Percentiles rank a stretch among this genome's conserved stretches.
These are phyloP conservation scores for Posidonia oceanica DNA, from an alignment of 116 monocot genomes.

Conservation along the genomic window DNA sequence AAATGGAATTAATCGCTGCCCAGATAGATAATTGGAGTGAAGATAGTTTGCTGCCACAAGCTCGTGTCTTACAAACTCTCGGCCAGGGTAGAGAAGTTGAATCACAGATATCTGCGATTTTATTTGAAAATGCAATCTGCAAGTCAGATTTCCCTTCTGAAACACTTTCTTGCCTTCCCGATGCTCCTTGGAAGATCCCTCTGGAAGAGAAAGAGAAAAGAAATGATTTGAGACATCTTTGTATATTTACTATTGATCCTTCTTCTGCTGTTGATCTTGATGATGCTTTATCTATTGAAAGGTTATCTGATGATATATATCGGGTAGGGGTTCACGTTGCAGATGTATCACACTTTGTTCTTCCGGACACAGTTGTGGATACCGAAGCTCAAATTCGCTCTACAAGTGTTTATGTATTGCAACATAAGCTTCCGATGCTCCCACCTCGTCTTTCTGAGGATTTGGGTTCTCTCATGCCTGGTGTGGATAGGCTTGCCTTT, in stretches of 20 bases:
- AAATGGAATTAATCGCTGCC: slow-evolving; percentile 67
- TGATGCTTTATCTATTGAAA: slow-evolving; percentile 90
- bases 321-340: slow-evolving; percentile 82
- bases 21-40: slow-evolving; percentile 64
- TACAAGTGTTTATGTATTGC: slow-evolving; percentile 75
- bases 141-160: slow-evolving; percentile 42
- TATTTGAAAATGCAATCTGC: slow-evolving; percentile 72
- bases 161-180: slow-evolving; percentile 49
- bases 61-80: slow-evolving; percentile 32
- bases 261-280: slow-evolving; percentile 77
- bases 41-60: slow-evolving; percentile 41
- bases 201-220: slow-evolving; percentile 42
- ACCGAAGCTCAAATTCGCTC: slow-evolving; percentile 65
- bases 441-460: slow-evolving; percentile 60
- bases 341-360: slow-evolving; percentile 83
- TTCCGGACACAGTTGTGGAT: slow-evolving; percentile 68
- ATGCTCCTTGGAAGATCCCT: slow-evolving; percentile 50
- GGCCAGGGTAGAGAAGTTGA: slow-evolving; percentile 69
- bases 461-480: slow-evolving; percentile 61
- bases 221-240: slow-evolving; percentile 62
- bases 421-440: slow-evolving; percentile 67
- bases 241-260: slow-evolving; percentile 88
- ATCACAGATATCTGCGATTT: slow-evolving; percentile 75
- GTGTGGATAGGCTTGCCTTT: slow-evolving; percentile 61
- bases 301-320: slow-evolving; percentile 31